phyloP scores from a whole-genome alignment of 83 land plant species.

The Picea abies region DNA sequence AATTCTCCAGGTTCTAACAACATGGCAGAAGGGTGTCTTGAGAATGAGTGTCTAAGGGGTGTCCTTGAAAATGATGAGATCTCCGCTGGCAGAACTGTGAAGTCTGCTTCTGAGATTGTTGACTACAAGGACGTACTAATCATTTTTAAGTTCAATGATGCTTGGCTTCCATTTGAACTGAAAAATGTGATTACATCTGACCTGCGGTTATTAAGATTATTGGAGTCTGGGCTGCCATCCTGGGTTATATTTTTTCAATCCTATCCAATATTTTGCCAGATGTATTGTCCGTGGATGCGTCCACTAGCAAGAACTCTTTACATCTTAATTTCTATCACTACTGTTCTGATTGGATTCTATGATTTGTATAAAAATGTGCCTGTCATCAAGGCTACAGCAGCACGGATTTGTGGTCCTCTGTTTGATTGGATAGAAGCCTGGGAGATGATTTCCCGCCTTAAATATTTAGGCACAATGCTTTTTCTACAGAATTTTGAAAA shows the following conservation, averaged over 20 bases:
- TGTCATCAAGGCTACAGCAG: constrained; percentile 78
- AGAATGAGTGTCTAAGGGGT: not conserved
- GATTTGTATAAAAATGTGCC: constrained; percentile 98
- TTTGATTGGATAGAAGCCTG: constrained; percentile 97
- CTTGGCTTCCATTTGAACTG: constrained; percentile 72
- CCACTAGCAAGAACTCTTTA: constrained; percentile 80
- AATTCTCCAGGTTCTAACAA: not conserved
- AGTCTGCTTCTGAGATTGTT: not conserved
- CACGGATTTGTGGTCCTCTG: constrained; percentile 78
- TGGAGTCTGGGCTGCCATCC: constrained; percentile 89
- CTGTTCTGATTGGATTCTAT: constrained; percentile 91
- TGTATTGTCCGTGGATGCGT: constrained; percentile 98
- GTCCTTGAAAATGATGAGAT: not conserved
- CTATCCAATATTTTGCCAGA: constrained; percentile 77
- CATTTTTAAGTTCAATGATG: constrained; percentile 73
- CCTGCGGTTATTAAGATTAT: constrained; percentile 69
- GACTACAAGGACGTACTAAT: constrained; percentile 64
- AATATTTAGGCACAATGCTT: constrained; percentile 88
- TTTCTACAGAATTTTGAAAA: constrained; percentile 88
- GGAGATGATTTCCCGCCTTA: constrained; percentile 94
- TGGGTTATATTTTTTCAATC: constrained; percentile 98
- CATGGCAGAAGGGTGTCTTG: not conserved
- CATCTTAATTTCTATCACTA: constrained; percentile 68
- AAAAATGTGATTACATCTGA: constrained; percentile 71
- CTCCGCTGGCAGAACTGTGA: not conserved